Evolutionary conservation across 176 grass and related monocot genomes (phyloP).

Genomic region (Carex parvula): DNA sequence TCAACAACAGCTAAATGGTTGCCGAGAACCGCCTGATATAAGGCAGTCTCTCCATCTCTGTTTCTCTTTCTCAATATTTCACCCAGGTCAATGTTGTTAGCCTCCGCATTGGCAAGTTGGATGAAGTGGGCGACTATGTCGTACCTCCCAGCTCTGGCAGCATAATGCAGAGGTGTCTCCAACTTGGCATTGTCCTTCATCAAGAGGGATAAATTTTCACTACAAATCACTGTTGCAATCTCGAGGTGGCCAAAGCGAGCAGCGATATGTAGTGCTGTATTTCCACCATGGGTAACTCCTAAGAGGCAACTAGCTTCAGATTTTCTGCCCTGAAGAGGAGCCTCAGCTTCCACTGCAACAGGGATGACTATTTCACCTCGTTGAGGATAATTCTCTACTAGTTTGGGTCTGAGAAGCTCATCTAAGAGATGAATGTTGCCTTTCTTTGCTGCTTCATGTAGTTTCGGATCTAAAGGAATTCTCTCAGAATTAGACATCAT

Average conservation of each 20-base stretch:
- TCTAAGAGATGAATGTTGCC: neutral
- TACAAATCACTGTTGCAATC: neutral
- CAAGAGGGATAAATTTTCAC: neutral
- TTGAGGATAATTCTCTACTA: no score
- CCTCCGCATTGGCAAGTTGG: neutral
- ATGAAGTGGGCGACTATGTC: conserved; percentile 5
- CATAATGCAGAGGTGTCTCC: conserved; percentile 53
- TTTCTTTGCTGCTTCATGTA: neutral
- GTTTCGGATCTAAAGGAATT: neutral
- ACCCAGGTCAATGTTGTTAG: neutral
- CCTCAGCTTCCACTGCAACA: neutral
- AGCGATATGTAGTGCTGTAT: neutral
- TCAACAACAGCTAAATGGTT: neutral
- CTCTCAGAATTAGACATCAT: neutral
- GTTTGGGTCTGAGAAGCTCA: neutral
- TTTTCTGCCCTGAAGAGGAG: neutral
- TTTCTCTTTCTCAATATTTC: conserved; percentile 18
- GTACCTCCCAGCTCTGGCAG: conserved; percentile 17
- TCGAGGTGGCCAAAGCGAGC: conserved; percentile 1
- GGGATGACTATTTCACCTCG: neutral
- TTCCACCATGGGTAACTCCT: conserved; percentile 7
- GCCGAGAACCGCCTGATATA: conserved; percentile 34
- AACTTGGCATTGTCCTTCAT: neutral
- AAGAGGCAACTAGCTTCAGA: neutral
- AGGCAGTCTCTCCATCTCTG: conserved; percentile 23